These are phyloP conservation scores for Kodamaea sagamina DNA, from an alignment of 805 yeast species.

Conservation along the genomic window DNA sequence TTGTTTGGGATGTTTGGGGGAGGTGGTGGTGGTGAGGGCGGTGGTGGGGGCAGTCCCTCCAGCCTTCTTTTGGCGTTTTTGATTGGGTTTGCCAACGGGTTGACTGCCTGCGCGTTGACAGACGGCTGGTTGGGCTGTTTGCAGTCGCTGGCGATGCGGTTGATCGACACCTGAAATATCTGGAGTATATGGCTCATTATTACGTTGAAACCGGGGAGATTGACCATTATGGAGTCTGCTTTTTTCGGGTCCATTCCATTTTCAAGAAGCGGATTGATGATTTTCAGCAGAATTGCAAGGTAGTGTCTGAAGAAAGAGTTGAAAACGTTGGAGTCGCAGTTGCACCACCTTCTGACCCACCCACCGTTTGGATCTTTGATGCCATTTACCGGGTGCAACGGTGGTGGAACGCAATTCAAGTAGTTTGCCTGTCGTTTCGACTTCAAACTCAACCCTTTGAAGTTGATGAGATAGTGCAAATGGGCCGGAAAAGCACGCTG, in stretches of 20 bases:
- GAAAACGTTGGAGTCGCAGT: constrained; percentile 58
- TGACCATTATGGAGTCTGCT: constrained; percentile 16
- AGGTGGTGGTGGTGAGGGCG: constrained; percentile 14
- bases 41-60: constrained; percentile 6
- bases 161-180: constrained; percentile 36
- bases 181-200: constrained; percentile 50
- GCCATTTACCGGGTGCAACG: constrained; percentile 46
- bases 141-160: constrained; percentile 15
- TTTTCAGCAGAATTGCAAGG: constrained; percentile 24
- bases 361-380: constrained; percentile 58
- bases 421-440: constrained; percentile 26
- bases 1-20: constrained; percentile 14
- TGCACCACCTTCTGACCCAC: constrained; percentile 66
- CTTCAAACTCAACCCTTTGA: constrained; percentile 31
- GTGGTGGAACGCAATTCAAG: constrained; percentile 41
- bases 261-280: constrained; percentile 8
- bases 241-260: neutral
- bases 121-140: constrained; percentile 10
- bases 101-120: constrained; percentile 3
- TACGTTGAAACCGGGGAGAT: constrained; percentile 48
- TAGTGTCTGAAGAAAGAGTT: constrained; percentile 64
- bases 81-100: constrained; percentile 5
- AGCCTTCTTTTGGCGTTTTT: constrained; percentile 6
- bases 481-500: constrained; percentile 28
- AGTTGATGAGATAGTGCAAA: constrained; percentile 33